Evolutionary conservation across 148 eudicot species (phyloP).

Genomic region (Rhododendron williamsianum): DNA sequence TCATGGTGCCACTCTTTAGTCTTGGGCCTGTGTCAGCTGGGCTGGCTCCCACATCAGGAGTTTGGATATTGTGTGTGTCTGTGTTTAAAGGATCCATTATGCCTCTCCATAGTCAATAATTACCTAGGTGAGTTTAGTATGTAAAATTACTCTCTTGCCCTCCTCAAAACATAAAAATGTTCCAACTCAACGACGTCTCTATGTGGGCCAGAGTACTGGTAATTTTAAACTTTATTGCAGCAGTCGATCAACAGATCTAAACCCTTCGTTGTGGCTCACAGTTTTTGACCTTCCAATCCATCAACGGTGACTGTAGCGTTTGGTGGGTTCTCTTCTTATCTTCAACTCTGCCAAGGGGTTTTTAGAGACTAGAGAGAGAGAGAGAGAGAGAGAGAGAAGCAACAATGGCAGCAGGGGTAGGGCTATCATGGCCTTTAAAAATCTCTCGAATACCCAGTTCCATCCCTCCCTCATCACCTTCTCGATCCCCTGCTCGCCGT

Average conservation of each 20-base stretch:
- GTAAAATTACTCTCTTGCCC: no score
- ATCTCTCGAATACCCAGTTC: conserved; percentile 15
- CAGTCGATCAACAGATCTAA: neutral
- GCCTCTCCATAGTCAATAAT: no score
- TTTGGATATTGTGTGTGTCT: no score
- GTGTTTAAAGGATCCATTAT: no score
- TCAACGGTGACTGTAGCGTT: neutral
- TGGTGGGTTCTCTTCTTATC: conserved; percentile 2
- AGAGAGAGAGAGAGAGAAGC: conserved; percentile 12
- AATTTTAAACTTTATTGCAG: neutral
- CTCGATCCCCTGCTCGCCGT: conserved; percentile 17
- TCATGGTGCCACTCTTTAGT: no score
- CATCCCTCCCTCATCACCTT: conserved; percentile 6
- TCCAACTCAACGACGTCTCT: no score
- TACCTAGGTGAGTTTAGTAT: no score
- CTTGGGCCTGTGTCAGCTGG: no score
- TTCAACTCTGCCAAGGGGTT: neutral
- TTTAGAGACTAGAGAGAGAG: neutral
- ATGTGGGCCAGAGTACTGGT: neutral
- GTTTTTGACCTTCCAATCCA: neutral
- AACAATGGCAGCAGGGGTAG: conserved; percentile 32
- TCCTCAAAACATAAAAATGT: no score
- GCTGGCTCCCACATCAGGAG: no score
- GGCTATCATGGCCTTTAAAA: conserved; percentile 34
- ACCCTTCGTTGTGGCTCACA: neutral